A percentile compares a stretch with the other conserved stretches of the same genome.
phyloP scores from a whole-genome alignment of 2,329 filamentous ascomycete genomes.

The Trichoderma sp. region DNA sequence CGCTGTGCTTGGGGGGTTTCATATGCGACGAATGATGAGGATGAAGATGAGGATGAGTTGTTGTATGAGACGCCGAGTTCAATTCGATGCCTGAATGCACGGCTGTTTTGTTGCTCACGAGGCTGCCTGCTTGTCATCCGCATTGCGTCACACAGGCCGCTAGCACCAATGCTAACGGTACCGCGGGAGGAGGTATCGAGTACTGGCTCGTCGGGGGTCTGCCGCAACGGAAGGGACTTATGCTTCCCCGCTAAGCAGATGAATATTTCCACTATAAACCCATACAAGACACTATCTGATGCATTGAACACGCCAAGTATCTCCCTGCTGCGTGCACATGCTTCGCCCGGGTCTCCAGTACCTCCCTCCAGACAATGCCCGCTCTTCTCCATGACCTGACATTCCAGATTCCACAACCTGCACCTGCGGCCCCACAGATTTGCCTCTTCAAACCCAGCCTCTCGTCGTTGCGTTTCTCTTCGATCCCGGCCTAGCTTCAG shows the following conservation, averaged over 20 bases:
- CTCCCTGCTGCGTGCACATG: background rate
- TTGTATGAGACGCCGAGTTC: no score
- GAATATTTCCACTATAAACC: background rate
- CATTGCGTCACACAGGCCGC: conserved; percentile 18
- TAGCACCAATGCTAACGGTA: background rate
- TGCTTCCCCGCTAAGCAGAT: background rate
- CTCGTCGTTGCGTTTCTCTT: background rate
- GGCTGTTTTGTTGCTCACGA: background rate
- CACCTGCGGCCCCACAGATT: background rate
- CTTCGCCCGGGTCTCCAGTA: background rate
- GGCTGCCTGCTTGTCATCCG: background rate
- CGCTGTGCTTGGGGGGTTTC: background rate
- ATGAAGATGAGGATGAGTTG: no score
- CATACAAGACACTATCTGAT: background rate
- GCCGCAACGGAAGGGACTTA: background rate
- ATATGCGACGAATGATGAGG: background rate
- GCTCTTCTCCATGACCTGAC: background rate
- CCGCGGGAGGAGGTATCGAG: background rate
- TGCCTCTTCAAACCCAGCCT: background rate
- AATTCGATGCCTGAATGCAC: background rate
- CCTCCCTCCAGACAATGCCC: background rate
- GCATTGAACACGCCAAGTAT: background rate
- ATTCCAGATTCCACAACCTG: conserved; percentile 8
- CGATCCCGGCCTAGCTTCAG: background rate
- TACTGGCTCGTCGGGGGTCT: background rate